Base-by-base conservation (phyloP, 176 grass and related monocot species). In the Cocos nucifera region DNA sequence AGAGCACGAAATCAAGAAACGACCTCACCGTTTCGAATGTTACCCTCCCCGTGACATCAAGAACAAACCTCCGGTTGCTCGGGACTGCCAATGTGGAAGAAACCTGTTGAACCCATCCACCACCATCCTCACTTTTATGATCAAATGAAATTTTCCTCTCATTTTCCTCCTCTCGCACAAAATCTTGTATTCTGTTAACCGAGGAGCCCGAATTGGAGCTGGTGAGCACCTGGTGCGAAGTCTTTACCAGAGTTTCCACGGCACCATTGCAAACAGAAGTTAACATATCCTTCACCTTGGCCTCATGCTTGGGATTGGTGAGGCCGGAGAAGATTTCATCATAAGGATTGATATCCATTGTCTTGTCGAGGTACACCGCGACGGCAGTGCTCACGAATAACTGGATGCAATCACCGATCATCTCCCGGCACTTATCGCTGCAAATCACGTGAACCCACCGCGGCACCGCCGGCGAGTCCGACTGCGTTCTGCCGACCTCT, bases 21-120 rank as follows among this genome's bases (percentile, higher is more conserved):
- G 88, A 99, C 61, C 84, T 73, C 53, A 99, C 88, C 0, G 88
- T 89, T 78, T 99, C 94, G 69, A 93, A 99, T n/a, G 94, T 99
- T 15, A 99, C 74, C 61, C 82, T 90, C 49, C 94, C 94, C 3
- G 94, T 93, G 59, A 99, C 82, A 77, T 99, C 85, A 63, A 99
- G 78, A 58, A 93, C 77, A 58, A 99, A 81, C 19, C 69, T 86
- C 80, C 94, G 77, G 73, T 93, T 93, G 63, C 71, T 79, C 7
- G 94, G 84, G 59, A 81, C 79, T 5, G 85, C 67, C 57, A 99
- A 51, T 5, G 88, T 83, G 66, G 76, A 89, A 1, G 85, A 86
- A 30, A 98, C 70, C 0, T 80, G 83, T 55, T 89, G 71, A 12
- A 83, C 79, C 94, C 88, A 99, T 3, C 77, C 76, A 57, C 73